Evolutionary conservation across 2,329 filamentous ascomycete genomes (phyloP), one percentile per base, ranked within the genome.

Genomic region (Aspergillus sergii): DNA sequence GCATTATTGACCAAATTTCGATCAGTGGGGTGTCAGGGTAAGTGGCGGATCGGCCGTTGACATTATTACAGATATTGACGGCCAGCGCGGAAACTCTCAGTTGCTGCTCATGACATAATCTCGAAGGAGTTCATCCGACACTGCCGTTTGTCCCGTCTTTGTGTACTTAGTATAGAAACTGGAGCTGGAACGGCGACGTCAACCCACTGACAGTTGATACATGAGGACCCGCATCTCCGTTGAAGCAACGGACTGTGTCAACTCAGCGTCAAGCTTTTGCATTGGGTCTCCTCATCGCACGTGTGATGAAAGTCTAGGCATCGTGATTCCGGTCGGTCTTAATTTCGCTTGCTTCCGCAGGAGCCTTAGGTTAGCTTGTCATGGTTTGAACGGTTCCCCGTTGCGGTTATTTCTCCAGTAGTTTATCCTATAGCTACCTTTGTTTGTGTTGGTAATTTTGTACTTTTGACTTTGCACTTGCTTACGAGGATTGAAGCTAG

Each of bases 211-310:
- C 34, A 36, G 34, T 36, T 36, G 34, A 14, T 14, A 36, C 28
- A 54, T 23, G n/a, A 12, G 32, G 54, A 58, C 59, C 59, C 54
- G 34, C 59, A 57, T 14, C 7, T 41, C 30, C 10, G 14, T n/a
- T 51, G 58, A 61, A 57, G 59, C 59, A 43, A 45, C 45, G 55
- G 54, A 43, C 53, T 53, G 59, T 61, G 23, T 53, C 54, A 57
- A 16, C 59, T 50, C 41, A 21, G 8, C 21, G 54, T 61, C 59
- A 61, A 61, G 59, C 59, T 58, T 58, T 55, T 50, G 51, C 45
- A 53, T 43, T n/a, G 3, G 19, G 51, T 16, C n/a, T 21, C 28
- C 30, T 36, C 32, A 23, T 28, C 32, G 30, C 51, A 55, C 51
- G 51, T 55, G 51, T 6, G 32, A 36, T 16, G 51, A 9, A 8